Evolutionary conservation across 495 filamentous ascomycete species (phyloP).

Genomic region (Podospora tetraspora): DNA sequence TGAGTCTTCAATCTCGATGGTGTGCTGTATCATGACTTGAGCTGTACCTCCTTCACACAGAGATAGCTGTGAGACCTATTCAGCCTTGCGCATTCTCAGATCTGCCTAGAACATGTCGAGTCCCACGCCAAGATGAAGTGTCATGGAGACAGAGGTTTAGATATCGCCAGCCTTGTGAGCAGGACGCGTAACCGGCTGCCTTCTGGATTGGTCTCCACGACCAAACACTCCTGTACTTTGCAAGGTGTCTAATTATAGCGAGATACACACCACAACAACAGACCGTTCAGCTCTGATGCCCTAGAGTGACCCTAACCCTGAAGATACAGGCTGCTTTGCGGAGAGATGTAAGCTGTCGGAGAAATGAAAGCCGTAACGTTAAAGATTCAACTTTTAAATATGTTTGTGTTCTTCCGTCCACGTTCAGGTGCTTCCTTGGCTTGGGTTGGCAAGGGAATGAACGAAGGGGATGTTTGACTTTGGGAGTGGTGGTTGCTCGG

Average conservation of each 20-base stretch:
- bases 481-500: neutral
- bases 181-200: neutral
- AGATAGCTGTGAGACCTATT: neutral
- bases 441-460: neutral
- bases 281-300: neutral
- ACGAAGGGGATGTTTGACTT: neutral
- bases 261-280: neutral
- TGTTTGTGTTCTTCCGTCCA: neutral
- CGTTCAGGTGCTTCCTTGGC: neutral
- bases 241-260: neutral
- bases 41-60: neutral
- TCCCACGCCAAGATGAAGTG: neutral
- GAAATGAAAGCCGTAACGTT: neutral
- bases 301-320: neutral
- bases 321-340: neutral
- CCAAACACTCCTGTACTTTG: neutral
- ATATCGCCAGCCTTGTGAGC: neutral
- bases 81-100: neutral
- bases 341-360: neutral
- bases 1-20: neutral
- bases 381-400: neutral
- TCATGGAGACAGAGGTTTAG: neutral
- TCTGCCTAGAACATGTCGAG: neutral
- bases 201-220: neutral
- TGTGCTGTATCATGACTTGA: neutral